phyloP scores from a whole-genome alignment of 768 basidiomycete species.

The Leccinum barrowsii region DNA sequence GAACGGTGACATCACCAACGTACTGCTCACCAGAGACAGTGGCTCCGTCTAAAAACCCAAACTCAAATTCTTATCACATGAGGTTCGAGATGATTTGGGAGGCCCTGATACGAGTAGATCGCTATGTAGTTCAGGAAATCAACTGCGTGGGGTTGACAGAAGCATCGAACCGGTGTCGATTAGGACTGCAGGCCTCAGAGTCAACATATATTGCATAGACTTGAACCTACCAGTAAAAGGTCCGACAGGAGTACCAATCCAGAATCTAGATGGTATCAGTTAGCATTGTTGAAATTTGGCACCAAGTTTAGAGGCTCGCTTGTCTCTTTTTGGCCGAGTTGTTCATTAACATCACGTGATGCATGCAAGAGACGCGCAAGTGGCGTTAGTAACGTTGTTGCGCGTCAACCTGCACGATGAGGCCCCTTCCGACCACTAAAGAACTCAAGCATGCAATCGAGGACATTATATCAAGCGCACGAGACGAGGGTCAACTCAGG shows the following conservation, averaged over 20 bases:
- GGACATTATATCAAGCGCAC: constrained; percentile 22
- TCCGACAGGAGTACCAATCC: not conserved
- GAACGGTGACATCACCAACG: not conserved
- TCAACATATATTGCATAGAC: not conserved
- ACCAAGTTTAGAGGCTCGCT: too few relatives aligned
- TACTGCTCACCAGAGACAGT: not conserved
- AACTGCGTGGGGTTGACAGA: not conserved
- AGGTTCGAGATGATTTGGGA: not conserved
- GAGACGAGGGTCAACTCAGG: constrained; percentile 20
- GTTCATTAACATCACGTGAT: constrained; percentile 14
- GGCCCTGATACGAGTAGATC: not conserved
- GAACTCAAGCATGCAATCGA: constrained; percentile 19
- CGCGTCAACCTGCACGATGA: not conserved
- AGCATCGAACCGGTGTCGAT: not conserved
- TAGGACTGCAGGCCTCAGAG: not conserved
- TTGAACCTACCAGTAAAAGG: not conserved
- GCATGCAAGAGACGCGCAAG: not conserved
- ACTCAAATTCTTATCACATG: not conserved
- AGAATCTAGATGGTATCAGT: too few relatives aligned
- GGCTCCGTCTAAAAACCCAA: not conserved
- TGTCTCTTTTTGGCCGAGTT: too few relatives aligned
- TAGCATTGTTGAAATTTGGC: too few relatives aligned
- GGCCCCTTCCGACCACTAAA: constrained; percentile 13
- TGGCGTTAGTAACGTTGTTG: not conserved
- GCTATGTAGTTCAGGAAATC: not conserved